Base-by-base conservation (phyloP, 1,284 basidiomycete species). In the Ceratobasidium sp. region DNA sequence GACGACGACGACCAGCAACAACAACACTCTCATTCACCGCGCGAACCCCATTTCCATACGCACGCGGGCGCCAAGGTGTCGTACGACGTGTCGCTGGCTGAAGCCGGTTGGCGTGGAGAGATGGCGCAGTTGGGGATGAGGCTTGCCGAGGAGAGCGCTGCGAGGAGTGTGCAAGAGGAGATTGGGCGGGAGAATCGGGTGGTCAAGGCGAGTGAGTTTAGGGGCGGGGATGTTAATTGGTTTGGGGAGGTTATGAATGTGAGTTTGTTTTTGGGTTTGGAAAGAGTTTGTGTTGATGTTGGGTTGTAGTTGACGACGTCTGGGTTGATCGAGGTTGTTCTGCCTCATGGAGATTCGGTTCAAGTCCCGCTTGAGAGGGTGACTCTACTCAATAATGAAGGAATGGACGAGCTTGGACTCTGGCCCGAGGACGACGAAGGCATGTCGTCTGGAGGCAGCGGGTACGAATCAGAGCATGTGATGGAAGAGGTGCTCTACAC, bases 181-280 rank as follows among this genome's bases (percentile, higher is more conserved):
- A 59, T 54, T 32, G 77, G 75, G 34, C 49, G 54, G 40, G 62
- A 76, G 44, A 40, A 61, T 17, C 61, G 65, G 54, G 52, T 81
- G 78, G 43, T 85, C 79, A 78, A 86, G 49, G 79, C 83, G 54
- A 3, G 83, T 83, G n/a, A 85, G 79, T 29, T 82, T 77, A 85
- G 91, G 77, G 82, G 87, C 15, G 62, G 44, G 22, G 68, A 68
- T 1, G 81, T 92, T 29, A 83, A 86, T 66, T 95, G 93, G 93
- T 88, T 94, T 74, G 93, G 93, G 13, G 92, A 95, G 84, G 92
- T 95, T n/a, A 87, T 88, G 7, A 87, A 88, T 80, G 93, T 93
- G 84, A 77, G 90, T 85, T 17, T 61, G 57, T 65, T 79, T 29
- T 71, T 75, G 76, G 73, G 57, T 34, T n/a, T 46, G 77, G 34